Base-by-base conservation (phyloP, 2,329 filamentous ascomycete genomes). In the Sporothrix pseudoabietina region DNA sequence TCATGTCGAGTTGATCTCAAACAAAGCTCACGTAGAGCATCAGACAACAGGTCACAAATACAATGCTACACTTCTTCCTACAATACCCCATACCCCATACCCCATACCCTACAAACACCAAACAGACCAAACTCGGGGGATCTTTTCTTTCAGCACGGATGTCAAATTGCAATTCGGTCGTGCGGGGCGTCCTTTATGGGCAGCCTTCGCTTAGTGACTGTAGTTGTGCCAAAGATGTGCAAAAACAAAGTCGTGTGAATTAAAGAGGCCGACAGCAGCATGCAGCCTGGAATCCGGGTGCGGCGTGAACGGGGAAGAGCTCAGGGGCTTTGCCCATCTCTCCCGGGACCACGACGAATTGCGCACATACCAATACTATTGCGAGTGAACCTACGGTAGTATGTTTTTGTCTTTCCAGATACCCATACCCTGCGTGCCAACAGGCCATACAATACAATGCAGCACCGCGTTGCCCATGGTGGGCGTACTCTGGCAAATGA, bases 221-320 rank as follows among this genome's bases (percentile, higher is more conserved):
- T 87, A 88, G 90, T 94, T 96, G 94, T 94, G 94, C 94, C 94
- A 93, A 94, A 97, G 94, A 97, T 94, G 94, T 97, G 94, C 94
- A 89, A 97, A 87, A 96, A 87, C 80, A 82, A 90, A 82, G 75
- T 77, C 41, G 30, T 73, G 66, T 69, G 44, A 54, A 52, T 52
- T 32, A 10, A n/a, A n/a, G 61, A 66, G 61, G 61, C 61, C 19
- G 44, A 47, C 73, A 75, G 76, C 71, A 77, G 81, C 82, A 80
- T 78, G 80, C 75, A 80, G 79, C 79, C 80, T 79, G 80, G 80
- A 78, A 78, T 80, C 80, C 80, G 79, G 80, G 79, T 78, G 80
- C 79, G 78, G 71, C 75, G 71, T 49, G 65, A 65, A 35, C 55
- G 73, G 71, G 70, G 66, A 57, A 54, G 12, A 22, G 66, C 9